Conservation (phyloP, 73 alveolate species). For the Paraurostyla sp. region DNA sequence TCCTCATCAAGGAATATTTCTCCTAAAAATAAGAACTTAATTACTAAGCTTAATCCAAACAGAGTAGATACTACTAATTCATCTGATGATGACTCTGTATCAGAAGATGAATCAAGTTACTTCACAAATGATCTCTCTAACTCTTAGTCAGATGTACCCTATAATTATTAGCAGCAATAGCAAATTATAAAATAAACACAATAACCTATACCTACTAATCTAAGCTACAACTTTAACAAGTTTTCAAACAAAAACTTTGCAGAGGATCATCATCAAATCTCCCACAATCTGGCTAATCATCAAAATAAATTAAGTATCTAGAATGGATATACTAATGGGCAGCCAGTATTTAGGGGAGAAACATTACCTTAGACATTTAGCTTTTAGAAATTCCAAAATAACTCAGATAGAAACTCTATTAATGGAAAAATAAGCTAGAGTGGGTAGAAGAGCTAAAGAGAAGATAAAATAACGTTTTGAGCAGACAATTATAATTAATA, state of each 20-base stretch:
- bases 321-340: not conserved
- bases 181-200: not conserved
- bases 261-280: too few species aligned
- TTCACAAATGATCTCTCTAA: constrained; percentile 2
- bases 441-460: too few species aligned
- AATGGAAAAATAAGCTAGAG: too few species aligned
- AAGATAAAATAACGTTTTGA: too few species aligned
- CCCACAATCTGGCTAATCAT: not conserved
- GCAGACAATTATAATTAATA: too few species aligned
- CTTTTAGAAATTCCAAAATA: not conserved
- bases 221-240: too few species aligned
- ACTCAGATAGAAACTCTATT: too few species aligned
- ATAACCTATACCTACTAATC: not conserved
- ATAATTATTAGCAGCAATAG: too few species aligned
- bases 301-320: not conserved
- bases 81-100: not conserved
- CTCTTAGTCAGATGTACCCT: not conserved
- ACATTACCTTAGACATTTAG: constrained; percentile 5
- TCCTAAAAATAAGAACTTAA: not conserved
- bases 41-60: not conserved
- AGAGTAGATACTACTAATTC: not conserved
- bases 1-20: not conserved
- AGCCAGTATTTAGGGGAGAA: not conserved
- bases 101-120: constrained; percentile 22
- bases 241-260: too few species aligned